Conservation (phyloP, 495 filamentous ascomycete species). For the Aspergillus leporis region DNA sequence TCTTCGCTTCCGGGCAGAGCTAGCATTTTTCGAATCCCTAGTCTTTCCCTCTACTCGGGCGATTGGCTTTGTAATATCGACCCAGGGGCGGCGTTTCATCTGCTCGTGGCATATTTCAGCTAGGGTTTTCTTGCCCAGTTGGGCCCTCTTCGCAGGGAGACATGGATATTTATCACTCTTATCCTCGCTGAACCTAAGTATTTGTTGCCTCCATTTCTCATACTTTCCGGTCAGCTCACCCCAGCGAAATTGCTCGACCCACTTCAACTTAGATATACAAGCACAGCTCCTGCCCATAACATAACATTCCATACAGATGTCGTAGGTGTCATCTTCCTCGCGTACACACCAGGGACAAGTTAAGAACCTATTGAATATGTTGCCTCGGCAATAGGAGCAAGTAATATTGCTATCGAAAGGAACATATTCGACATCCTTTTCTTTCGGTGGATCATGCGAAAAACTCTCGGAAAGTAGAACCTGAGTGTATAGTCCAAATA, state of each 20-base stretch:
- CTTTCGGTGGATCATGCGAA: constrained; percentile 54
- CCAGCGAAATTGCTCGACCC: constrained; percentile 94
- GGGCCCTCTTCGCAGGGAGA: constrained; percentile 62
- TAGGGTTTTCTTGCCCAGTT: constrained; percentile 67
- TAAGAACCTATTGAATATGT: constrained; percentile 96
- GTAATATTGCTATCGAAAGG: constrained; percentile 85
- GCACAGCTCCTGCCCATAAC: constrained; percentile 88
- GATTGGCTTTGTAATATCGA: constrained; percentile 53
- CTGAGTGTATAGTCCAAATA: constrained; percentile 74
- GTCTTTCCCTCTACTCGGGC: constrained; percentile 13
- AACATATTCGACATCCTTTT: constrained; percentile 68
- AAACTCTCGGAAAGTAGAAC: constrained; percentile 87
- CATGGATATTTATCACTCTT: constrained; percentile 60
- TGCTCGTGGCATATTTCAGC: constrained; percentile 92
- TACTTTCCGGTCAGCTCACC: constrained; percentile 72
- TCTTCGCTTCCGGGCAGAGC: constrained; percentile 47
- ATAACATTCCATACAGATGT: constrained; percentile 97
- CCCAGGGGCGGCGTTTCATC: constrained; percentile 67
- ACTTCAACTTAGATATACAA: constrained; percentile 80
- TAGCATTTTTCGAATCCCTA: constrained; percentile 29
- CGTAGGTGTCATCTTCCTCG: constrained; percentile 77
- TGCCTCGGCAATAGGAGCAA: constrained; percentile 92
- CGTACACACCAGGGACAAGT: constrained; percentile 78
- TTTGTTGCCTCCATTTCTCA: constrained; percentile 75
- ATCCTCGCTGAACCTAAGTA: constrained; percentile 65